Evolutionary conservation across 1,139 yeast genomes (phyloP).

Genomic region (Spencermartinsiella ligniputridi): DNA sequence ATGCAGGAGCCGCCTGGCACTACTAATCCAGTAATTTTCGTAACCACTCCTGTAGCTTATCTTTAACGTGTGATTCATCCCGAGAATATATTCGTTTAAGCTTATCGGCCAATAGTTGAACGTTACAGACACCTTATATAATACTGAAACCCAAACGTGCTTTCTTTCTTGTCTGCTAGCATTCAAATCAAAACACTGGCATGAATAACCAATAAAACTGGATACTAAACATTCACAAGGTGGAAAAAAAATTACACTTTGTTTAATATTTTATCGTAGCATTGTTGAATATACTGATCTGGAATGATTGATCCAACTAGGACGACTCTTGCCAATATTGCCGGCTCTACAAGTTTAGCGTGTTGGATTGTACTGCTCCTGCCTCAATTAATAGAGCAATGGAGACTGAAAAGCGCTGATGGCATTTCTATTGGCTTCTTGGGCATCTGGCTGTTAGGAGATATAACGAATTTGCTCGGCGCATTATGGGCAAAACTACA

Average conservation of each 20-base stretch:
- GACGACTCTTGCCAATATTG: slow-evolving; percentile 51
- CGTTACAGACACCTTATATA: too few relatives aligned
- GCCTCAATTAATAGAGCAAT: slow-evolving; percentile 80
- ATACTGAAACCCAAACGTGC: too few relatives aligned
- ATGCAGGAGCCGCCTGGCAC: neutral
- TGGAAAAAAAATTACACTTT: too few relatives aligned
- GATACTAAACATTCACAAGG: too few relatives aligned
- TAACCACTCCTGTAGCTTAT: neutral
- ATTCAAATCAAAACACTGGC: too few relatives aligned
- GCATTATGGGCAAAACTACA: slow-evolving; percentile 66
- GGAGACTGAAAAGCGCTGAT: slow-evolving; percentile 72
- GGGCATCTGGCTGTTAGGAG: slow-evolving; percentile 70
- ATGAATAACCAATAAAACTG: too few relatives aligned
- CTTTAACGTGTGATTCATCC: too few relatives aligned
- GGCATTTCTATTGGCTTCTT: slow-evolving; percentile 73
- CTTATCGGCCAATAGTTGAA: too few relatives aligned
- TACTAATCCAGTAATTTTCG: neutral
- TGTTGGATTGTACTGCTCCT: slow-evolving; percentile 78
- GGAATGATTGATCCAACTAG: slow-evolving; percentile 30
- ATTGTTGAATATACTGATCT: too few relatives aligned
- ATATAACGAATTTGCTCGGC: slow-evolving; percentile 62
- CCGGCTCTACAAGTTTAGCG: slow-evolving; percentile 55
- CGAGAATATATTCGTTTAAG: too few relatives aligned
- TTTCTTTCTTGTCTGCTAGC: too few relatives aligned
- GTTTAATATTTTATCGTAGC: too few relatives aligned